Evolutionary conservation across 2,329 filamentous ascomycete species (phyloP), one percentile per base, ranked within the genome.

Genomic region (Talaromyces sp.): DNA sequence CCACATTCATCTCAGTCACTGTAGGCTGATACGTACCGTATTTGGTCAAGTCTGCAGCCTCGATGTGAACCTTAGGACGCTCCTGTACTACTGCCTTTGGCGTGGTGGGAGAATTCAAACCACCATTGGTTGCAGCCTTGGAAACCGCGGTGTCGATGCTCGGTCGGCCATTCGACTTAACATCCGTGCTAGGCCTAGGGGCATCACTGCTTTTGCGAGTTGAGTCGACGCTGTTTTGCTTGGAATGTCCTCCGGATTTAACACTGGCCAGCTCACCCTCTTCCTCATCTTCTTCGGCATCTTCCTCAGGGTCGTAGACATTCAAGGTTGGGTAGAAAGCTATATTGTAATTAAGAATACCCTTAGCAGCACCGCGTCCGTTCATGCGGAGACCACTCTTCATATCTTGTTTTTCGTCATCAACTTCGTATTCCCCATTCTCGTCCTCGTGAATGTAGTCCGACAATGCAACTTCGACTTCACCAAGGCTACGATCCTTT

Each of bases 301-400:
- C 80, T 63, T 83, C 93, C 9, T 97, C 94, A 0, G 94, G 93
- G 76, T 99, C 94, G 65, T 91, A 87, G 31, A 97, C 84, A 69
- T 95, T 92, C 37, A 97, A 81, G 48, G 90, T 92, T 2, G 96
- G 95, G 76, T 92, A 98, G 82, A 99, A 99, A 0, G 93, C 85
- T 60, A 89, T 89, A 0, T 90, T 94, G 77, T 93, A 97, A 70
- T 88, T 88, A 16, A 99, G 82, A 0, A 82, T 84, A 67, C 96
- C 95, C 83, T 97, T 98, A 35, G 87, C 81, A 35, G 87, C 82
- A 39, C 90, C 87, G 71, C 89, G 89, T 39, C 88, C 87, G 39
- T 65, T 22, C 35, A 96, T 83, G 11, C 88, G 87, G 27, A 99
- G 83, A n/a, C 85, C 85, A 33, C 88, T 88, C 22, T 88, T 82